Percentiles rank a stretch among this genome's conserved stretches.
Evolutionary conservation across 169 alveolate genomes (phyloP).

Genomic region (Eimeria falciformis): DNA sequence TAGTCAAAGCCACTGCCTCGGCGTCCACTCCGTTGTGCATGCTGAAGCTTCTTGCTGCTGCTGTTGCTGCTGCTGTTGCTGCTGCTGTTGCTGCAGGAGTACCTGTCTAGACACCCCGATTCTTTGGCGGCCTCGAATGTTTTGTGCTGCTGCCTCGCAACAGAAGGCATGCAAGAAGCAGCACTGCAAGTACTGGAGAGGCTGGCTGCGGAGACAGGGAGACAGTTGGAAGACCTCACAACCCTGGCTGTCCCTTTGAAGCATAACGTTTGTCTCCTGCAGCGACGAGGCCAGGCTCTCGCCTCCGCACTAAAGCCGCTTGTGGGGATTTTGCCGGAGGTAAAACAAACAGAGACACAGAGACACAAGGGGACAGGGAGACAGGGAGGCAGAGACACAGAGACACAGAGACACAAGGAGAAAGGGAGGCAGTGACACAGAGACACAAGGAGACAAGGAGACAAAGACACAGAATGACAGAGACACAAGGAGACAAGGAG

Average conservation of each 20-base stretch:
- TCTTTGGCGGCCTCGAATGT: slow-evolving; percentile 3
- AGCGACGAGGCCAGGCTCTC: neutral
- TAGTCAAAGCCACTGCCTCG: no score
- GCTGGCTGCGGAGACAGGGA: neutral
- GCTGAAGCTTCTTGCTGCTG: neutral
- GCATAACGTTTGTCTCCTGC: neutral
- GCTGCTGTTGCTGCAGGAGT: neutral
- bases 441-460: no score
- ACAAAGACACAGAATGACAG: no score
- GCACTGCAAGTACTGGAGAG: neutral
- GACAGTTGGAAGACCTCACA: neutral
- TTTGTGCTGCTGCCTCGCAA: neutral
- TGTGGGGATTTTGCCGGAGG: neutral
- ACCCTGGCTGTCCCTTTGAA: neutral
- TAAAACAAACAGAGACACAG: neutral
- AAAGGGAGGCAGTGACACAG: no score
- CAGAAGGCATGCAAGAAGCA: neutral
- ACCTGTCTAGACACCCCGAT: slow-evolving; percentile 13
- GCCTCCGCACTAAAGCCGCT: neutral
- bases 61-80: neutral
- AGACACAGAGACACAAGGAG: no score
- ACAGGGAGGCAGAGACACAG: no score
- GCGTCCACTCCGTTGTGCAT: neutral
- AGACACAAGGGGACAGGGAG: no score
- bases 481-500: no score